Conservation (phyloP, 2,329 filamentous ascomycete species). For the Aspergillus fijiensis region DNA sequence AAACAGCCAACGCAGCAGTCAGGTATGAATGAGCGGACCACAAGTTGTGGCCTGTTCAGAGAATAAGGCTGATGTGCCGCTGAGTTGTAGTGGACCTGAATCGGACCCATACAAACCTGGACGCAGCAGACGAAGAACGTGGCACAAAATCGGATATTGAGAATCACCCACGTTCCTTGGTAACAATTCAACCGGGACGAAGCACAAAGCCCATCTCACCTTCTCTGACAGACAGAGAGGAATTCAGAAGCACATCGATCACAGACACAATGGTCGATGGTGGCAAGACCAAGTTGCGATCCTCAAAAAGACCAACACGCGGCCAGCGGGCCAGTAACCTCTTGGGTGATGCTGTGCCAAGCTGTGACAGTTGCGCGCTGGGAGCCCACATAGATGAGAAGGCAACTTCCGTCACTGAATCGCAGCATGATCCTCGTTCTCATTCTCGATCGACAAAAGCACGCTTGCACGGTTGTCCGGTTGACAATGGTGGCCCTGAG, state of each 20-base stretch:
- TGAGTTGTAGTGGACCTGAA: not conserved
- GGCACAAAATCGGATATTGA: not conserved
- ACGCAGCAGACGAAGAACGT: not conserved
- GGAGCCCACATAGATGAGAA: not conserved
- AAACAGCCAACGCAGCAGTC: not conserved
- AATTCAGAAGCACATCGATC: not conserved
- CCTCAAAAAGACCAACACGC: not conserved
- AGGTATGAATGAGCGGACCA: not conserved
- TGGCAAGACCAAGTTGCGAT: not conserved
- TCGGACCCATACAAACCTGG: not conserved
- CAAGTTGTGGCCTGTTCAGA: not conserved
- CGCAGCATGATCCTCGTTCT: not conserved
- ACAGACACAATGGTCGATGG: not conserved
- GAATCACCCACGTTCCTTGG: not conserved
- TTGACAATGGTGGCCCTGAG: not conserved
- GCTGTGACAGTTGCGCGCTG: not conserved
- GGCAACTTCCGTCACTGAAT: not conserved
- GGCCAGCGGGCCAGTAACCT: constrained; percentile 1
- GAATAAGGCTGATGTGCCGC: not conserved
- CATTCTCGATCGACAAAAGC: not conserved
- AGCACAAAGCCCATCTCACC: too few relatives aligned
- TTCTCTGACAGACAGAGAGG: not conserved
- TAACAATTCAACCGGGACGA: not conserved
- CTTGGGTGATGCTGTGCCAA: not conserved
- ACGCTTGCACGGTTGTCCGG: not conserved